Evolutionary conservation across 257 asterid species (phyloP).

Genomic region (Primulina tabacum): DNA sequence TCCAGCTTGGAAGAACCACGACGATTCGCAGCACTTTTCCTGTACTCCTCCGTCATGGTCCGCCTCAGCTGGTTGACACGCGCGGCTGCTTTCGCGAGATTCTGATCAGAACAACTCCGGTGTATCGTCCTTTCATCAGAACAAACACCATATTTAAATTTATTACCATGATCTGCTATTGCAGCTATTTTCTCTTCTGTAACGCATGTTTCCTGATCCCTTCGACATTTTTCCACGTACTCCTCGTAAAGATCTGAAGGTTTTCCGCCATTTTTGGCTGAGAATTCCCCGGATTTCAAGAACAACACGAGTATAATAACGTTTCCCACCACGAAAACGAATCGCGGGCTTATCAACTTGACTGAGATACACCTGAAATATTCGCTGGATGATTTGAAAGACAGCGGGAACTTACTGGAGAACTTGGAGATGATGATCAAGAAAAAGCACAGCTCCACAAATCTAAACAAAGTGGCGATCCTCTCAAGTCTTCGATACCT

Average conservation of each 20-base stretch:
- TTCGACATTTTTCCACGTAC: slow-evolving; percentile 42
- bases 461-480: slow-evolving; percentile 36
- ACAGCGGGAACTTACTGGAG: slow-evolving; percentile 35
- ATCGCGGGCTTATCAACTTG: slow-evolving; percentile 46
- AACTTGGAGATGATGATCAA: slow-evolving; percentile 36
- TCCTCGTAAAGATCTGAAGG: slow-evolving; percentile 46
- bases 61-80: slow-evolving; percentile 38
- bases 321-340: slow-evolving; percentile 72
- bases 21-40: slow-evolving; percentile 6
- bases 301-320: slow-evolving; percentile 53
- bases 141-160: not conserved
- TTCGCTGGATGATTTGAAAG: slow-evolving; percentile 36
- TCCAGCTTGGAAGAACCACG: slow-evolving; percentile 19
- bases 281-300: slow-evolving; percentile 42
- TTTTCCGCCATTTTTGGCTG: slow-evolving; percentile 26
- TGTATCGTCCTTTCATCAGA: slow-evolving; percentile 20
- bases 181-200: slow-evolving; percentile 14
- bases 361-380: slow-evolving; percentile 41
- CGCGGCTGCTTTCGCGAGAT: slow-evolving; percentile 17
- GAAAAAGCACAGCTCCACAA: slow-evolving; percentile 34
- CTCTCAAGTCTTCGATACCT: slow-evolving; percentile 25
- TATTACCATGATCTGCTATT: not conserved
- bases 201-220: slow-evolving; percentile 16
- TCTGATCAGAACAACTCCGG: slow-evolving; percentile 47
- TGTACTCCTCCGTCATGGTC: slow-evolving; percentile 47